Evolutionary conservation across 768 basidiomycete species (phyloP), one percentile per base, ranked within the genome.

Genomic region (Lactarius quietus): DNA sequence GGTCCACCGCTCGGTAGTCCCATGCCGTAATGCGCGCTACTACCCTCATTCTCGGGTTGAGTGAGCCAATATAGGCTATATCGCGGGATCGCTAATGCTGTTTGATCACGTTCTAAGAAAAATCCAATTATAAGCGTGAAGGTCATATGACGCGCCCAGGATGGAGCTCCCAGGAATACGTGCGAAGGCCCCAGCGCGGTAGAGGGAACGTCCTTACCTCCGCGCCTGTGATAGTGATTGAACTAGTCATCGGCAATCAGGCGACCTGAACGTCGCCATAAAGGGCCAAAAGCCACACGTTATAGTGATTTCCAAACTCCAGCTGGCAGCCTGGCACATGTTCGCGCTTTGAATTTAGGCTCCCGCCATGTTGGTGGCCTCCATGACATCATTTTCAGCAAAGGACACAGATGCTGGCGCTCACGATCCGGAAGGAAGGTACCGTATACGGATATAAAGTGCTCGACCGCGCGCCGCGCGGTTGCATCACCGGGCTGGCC

Each of bases 381-480:
- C 29, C 3, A 18, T 65, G 64, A 65, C 64, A 61, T 65, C 64
- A 65, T 57, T 26, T 3, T n/a, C 53, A n/a, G 18, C 53, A 54
- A 54, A 33, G 53, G 59, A 28, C 15, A 41, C 4, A 41, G 39
- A 18, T 29, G 4, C n/a, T 14, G 28, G 60, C 64, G 64, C 55
- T 48, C 33, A 65, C 33, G 3, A 17, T 18, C 38, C 9, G 26
- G 6, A 1, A 51, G 26, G 48, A 23, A 31, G 29, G 31, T 17
- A 35, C 59, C 31, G 9, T 5, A 54, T 14, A 14, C 53, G 29
- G 10, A 43, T 61, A 43, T 61, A 53, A 48, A 48, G 23, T 26
- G 14, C 48, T 51, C 26, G 48, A 51, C 23, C 8, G 54, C 53
- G 33, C 33, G 52, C 28, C 8, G 29, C 29, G 53, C 9, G 15